Evolutionary conservation across 1,284 basidiomycete species (phyloP).

Genomic region (Leccinum olivaceoglutinosum): DNA sequence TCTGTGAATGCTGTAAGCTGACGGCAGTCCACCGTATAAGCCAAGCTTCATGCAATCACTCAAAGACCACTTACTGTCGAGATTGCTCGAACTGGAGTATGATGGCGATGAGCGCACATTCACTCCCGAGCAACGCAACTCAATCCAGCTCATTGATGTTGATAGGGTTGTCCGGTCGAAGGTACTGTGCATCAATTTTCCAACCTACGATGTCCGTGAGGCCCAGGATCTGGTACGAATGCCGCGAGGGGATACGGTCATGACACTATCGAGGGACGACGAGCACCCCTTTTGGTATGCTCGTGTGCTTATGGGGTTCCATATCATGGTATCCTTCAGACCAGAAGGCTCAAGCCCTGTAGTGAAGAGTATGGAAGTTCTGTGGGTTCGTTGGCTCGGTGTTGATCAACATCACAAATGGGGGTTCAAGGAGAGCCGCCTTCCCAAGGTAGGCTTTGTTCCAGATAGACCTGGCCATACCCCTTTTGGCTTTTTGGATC

Average conservation of each 20-base stretch:
- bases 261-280: background rate
- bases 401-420: background rate
- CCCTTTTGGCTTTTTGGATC: conserved; percentile 6
- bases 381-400: background rate
- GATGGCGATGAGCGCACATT: background rate
- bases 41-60: background rate
- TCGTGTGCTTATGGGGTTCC: background rate
- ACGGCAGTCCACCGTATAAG: background rate
- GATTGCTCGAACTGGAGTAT: background rate
- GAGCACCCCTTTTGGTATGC: background rate
- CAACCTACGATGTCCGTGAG: background rate
- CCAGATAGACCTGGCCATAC: background rate
- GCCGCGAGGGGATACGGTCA: background rate
- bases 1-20: background rate
- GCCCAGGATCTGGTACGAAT: background rate
- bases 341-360: background rate
- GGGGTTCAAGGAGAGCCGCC: background rate
- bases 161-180: background rate
- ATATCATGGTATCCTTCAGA: background rate
- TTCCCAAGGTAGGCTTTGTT: conserved; percentile 3
- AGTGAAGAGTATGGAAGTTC: background rate
- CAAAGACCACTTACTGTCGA: background rate
- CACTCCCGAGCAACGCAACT: background rate
- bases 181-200: background rate
- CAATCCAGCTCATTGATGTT: background rate